Evolutionary conservation across 345 rosid species (phyloP).

Genomic region (Trapa incisa): DNA sequence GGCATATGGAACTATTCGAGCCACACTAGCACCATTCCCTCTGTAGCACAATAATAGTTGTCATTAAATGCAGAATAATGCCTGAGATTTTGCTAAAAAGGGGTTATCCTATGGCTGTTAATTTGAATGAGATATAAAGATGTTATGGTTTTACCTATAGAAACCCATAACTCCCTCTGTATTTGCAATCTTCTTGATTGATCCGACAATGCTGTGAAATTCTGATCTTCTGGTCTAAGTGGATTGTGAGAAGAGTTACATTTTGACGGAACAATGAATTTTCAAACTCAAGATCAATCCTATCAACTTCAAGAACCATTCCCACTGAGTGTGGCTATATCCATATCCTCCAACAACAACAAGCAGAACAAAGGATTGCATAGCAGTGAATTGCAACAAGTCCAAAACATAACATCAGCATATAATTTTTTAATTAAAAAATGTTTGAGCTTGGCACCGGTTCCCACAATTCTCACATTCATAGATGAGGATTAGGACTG

Average conservation of each 20-base stretch:
- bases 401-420: no score
- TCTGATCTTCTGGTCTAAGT: slow-evolving; percentile 78
- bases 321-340: not conserved
- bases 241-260: slow-evolving; percentile 12
- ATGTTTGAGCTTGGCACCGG: no score
- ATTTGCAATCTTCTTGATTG: slow-evolving; percentile 54
- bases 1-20: slow-evolving; percentile 86
- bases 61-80: slow-evolving; percentile 2
- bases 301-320: not conserved
- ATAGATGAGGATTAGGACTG: no score
- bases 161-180: slow-evolving; percentile 86
- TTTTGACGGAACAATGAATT: not conserved
- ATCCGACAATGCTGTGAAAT: slow-evolving; percentile 54
- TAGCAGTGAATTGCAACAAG: no score
- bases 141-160: slow-evolving; percentile 42
- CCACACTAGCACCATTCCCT: slow-evolving; percentile 91
- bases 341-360: not conserved
- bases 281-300: not conserved
- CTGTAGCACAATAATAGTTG: slow-evolving; percentile 22
- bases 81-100: not conserved
- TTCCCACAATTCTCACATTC: no score
- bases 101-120: not conserved
- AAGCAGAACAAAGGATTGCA: not conserved
- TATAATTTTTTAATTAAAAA: no score
- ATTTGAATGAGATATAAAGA: slow-evolving; percentile 9